Percentiles rank a stretch among this genome's conserved stretches.
Evolutionary conservation across 2,329 filamentous ascomycete genomes (phyloP).

Genomic region (Trichoderma arundinaceum): DNA sequence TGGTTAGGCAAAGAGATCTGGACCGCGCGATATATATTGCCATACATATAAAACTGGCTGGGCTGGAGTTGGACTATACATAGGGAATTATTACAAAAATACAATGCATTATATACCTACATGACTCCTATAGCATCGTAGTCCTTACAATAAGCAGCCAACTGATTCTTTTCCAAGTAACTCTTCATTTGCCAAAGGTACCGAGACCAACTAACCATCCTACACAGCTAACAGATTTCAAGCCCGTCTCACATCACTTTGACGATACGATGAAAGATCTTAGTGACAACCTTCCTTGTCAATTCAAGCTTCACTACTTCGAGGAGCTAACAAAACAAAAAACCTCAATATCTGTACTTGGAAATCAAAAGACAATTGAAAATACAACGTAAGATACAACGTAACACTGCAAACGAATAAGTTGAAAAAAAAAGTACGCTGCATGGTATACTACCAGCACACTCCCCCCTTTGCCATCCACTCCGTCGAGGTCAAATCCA

Average conservation of each 20-base stretch:
- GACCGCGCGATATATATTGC: slow-evolving; percentile 11
- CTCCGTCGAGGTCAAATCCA: neutral
- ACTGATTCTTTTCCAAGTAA: too few relatives aligned
- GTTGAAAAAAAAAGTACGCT: slow-evolving; percentile 33
- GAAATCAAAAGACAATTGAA: neutral
- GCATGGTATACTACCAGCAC: slow-evolving; percentile 22
- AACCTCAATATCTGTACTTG: neutral
- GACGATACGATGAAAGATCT: neutral
- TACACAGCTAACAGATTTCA: too few relatives aligned
- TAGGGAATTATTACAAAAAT: neutral
- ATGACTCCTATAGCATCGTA: neutral
- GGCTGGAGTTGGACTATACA: slow-evolving; percentile 19
- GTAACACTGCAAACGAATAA: slow-evolving; percentile 34
- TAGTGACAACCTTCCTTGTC: neutral
- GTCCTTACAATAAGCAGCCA: too few relatives aligned
- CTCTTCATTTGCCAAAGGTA: too few relatives aligned
- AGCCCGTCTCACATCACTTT: neutral
- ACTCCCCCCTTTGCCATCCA: slow-evolving; percentile 1
- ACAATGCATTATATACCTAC: neutral
- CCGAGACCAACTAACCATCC: too few relatives aligned
- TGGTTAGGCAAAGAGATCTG: slow-evolving; percentile 3
- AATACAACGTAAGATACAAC: slow-evolving; percentile 13
- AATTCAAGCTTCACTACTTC: slow-evolving; percentile 13
- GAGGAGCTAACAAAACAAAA: neutral
- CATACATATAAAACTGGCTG: slow-evolving; percentile 14